Evolutionary conservation across 148 eudicot species (phyloP).

Genomic region (Tetragonia tetragonoides): DNA sequence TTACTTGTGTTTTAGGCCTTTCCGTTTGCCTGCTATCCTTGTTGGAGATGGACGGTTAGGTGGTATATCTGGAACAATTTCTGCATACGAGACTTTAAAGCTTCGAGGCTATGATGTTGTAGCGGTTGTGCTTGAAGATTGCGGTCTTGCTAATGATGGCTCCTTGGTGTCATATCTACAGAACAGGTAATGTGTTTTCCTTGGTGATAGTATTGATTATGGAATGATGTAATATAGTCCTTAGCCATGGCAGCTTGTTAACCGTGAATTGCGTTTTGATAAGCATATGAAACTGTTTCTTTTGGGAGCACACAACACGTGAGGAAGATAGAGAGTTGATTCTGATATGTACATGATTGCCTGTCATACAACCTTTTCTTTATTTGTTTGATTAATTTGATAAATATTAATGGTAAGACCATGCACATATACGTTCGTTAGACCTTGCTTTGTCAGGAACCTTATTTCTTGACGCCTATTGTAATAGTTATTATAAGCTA

Average conservation of each 20-base stretch:
- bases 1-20: slow-evolving; percentile 51
- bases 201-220: neutral
- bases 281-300: neutral
- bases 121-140: slow-evolving; percentile 80
- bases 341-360: neutral
- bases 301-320: neutral
- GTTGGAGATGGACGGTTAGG: slow-evolving; percentile 97
- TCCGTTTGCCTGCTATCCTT: slow-evolving; percentile 80
- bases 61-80: slow-evolving; percentile 87
- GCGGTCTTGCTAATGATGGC: slow-evolving; percentile 67
- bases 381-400: no score
- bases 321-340: neutral
- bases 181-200: slow-evolving; percentile 47
- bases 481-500: neutral
- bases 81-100: slow-evolving; percentile 89
- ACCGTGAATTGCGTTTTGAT: neutral
- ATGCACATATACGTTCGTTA: neutral
- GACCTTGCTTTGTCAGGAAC: neutral
- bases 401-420: neutral
- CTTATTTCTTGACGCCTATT: neutral
- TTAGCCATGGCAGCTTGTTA: neutral
- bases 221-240: neutral
- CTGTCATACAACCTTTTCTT: neutral
- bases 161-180: slow-evolving; percentile 66
- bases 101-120: slow-evolving; percentile 94